Base-by-base conservation (phyloP, 768 basidiomycete genomes). In the Peribolospora kevripleyi region DNA sequence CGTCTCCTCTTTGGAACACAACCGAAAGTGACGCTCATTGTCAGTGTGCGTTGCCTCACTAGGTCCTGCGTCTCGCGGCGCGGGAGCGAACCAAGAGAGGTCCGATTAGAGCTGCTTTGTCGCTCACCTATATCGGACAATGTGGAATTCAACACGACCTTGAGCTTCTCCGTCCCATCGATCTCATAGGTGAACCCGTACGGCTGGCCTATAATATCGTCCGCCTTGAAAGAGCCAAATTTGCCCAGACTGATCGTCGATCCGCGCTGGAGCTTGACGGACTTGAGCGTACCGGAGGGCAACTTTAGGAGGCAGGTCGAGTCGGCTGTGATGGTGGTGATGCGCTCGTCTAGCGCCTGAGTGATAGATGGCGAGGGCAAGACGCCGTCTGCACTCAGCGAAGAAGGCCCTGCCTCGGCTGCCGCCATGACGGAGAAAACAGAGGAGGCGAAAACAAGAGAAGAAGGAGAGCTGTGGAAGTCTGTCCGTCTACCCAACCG, bases 121-220 rank as follows among this genome's bases (percentile, higher is more conserved):
- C 43, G 49, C 79, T 61, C 67, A 85, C 87, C 85, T 61, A 88
- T 74, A 69, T 90, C 86, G 63, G 81, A 75, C 63, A 84, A 67
- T 7, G 75, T 75, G 52, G 71, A 74, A 48, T 80, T 75, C 54
- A 78, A 74, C 41, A 81, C 61, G 40, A 76, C 70, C 55, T 69
- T 75, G 59, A 87, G 74, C 56, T 74, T 77, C 63, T 81, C 83
- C 62, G 76, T 76, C 0, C 59, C 62, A 13, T 71, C 66, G 55
- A 97, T 81, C 65, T 95, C 87, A 67, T 90, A 87, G 0, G 84
- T 79, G 56, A 88, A 72, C 4, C 91, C 93, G 65, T 82, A 95
- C 2, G 80, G 80, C 57, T 85, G 76, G 37, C 78, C 79, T 40
- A 91, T 72, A 41, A 98, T 74, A 53, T 85, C 78, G 57, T 77